A percentile compares a stretch with the other conserved stretches of the same genome.
phyloP scores from a whole-genome alignment of 306 rosid species.

The Prunus armeniaca region DNA sequence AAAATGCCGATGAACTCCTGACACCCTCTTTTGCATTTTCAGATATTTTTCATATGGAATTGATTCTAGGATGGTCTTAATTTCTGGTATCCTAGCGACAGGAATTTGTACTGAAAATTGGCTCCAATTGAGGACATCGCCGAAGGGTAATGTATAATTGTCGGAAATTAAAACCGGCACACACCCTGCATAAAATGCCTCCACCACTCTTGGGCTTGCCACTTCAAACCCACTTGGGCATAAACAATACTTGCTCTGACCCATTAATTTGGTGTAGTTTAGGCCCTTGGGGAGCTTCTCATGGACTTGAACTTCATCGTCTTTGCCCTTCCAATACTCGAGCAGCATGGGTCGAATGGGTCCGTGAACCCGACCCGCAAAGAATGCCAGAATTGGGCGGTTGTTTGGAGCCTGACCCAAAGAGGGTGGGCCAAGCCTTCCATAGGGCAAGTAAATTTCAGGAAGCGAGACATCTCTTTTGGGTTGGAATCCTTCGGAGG shows the following conservation, averaged over 20 bases:
- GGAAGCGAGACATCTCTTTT: slow-evolving; percentile 63
- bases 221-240: slow-evolving; percentile 88
- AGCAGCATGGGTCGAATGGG: slow-evolving; percentile 42
- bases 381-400: slow-evolving; percentile 54
- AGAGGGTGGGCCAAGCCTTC: slow-evolving; percentile 42
- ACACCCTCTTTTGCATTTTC: slow-evolving; percentile 44
- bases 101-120: slow-evolving; percentile 56
- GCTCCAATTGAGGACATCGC: slow-evolving; percentile 74
- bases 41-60: slow-evolving; percentile 41
- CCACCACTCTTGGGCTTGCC: slow-evolving; percentile 80
- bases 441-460: slow-evolving; percentile 51
- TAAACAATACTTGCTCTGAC: slow-evolving; percentile 60
- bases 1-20: slow-evolving; percentile 50
- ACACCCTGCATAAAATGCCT: slow-evolving; percentile 65
- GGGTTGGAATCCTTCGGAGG: slow-evolving; percentile 63
- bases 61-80: slow-evolving; percentile 47
- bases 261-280: slow-evolving; percentile 60
- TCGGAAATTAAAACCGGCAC: slow-evolving; percentile 66
- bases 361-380: slow-evolving; percentile 71
- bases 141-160: slow-evolving; percentile 59
- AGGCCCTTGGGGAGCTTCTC: slow-evolving; percentile 47
- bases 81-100: slow-evolving; percentile 43
- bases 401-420: slow-evolving; percentile 25
- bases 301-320: slow-evolving; percentile 54
- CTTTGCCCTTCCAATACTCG: slow-evolving; percentile 62